Percentiles rank a stretch among this genome's conserved stretches.
phyloP scores from a whole-genome alignment of 2,329 filamentous ascomycete genomes.

The Arthrobotrys entomopaga region DNA sequence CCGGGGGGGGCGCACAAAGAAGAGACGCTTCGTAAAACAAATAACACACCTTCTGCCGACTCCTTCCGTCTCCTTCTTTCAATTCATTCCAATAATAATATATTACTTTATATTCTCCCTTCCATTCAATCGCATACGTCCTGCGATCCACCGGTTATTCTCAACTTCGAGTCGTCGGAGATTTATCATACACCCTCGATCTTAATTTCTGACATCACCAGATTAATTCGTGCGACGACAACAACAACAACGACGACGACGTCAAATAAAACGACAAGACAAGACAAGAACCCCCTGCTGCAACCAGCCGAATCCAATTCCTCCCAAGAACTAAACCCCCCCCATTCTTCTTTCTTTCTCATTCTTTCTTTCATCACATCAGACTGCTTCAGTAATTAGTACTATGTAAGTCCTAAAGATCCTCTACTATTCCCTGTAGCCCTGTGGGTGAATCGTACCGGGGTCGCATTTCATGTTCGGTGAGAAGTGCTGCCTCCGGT shows the following conservation, averaged over 20 bases:
- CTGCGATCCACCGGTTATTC: too few relatives aligned
- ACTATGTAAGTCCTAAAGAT: background rate
- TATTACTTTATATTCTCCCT: too few relatives aligned
- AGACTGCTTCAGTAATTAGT: too few relatives aligned
- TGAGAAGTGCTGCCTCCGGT: slow-evolving; percentile 3
- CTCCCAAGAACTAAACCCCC: background rate
- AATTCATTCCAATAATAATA: background rate
- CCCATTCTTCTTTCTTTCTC: background rate
- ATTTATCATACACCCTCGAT: too few relatives aligned
- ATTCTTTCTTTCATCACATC: background rate
- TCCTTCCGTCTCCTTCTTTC: background rate
- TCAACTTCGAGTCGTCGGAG: too few relatives aligned
- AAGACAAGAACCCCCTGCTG: too few relatives aligned
- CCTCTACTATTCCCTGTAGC: background rate
- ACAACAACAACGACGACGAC: background rate
- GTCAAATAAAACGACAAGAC: background rate
- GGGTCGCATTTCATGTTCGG: background rate
- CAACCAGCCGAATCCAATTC: slow-evolving; percentile 4
- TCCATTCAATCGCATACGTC: too few relatives aligned
- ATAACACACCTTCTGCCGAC: background rate
- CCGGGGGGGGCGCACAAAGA: background rate
- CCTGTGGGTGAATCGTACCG: background rate
- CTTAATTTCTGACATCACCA: slow-evolving; percentile 6
- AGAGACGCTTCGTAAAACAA: background rate
- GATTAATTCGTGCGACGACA: background rate